A percentile compares a stretch with the other conserved stretches of the same genome.
These are phyloP conservation scores for Ceratocystis colombiana DNA, from an alignment of 2,329 filamentous ascomycete genomes.

Conservation along the genomic window DNA sequence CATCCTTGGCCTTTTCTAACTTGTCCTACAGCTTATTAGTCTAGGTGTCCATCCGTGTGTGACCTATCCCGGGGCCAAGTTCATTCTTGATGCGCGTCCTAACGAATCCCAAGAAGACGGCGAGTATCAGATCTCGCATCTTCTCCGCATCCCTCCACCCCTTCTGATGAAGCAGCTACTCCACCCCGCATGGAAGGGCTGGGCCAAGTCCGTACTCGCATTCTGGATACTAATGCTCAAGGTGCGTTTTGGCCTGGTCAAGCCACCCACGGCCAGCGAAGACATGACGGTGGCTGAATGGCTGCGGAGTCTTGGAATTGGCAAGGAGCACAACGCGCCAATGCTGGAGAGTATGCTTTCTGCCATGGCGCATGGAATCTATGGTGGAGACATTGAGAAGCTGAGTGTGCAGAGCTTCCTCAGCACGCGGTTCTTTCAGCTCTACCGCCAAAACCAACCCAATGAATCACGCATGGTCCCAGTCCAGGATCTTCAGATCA, in stretches of 20 bases:
- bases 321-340: conserved; percentile 25
- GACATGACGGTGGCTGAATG: conserved; percentile 35
- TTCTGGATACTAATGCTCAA: conserved; percentile 24
- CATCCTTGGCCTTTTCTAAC: neutral
- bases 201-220: conserved; percentile 21
- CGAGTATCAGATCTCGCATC: conserved; percentile 46
- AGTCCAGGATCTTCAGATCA: conserved; percentile 30
- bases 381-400: conserved; percentile 76
- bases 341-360: conserved; percentile 65
- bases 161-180: conserved; percentile 19
- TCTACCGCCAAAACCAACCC: conserved; percentile 25
- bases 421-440: conserved; percentile 37
- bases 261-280: conserved; percentile 30
- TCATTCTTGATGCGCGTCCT: conserved; percentile 18
- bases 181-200: conserved; percentile 24
- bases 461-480: conserved; percentile 29
- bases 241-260: conserved; percentile 27
- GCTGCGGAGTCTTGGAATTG: conserved; percentile 29
- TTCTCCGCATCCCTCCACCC: conserved; percentile 33
- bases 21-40: conserved; percentile 16
- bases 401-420: conserved; percentile 59
- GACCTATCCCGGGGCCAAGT: conserved; percentile 21
- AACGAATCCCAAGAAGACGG: neutral
- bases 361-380: conserved; percentile 74
- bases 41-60: conserved; percentile 23